A percentile compares a stretch with the other conserved stretches of the same genome.
Evolutionary conservation across 768 basidiomycete genomes (phyloP).

Genomic region (Suillus ampliporus): DNA sequence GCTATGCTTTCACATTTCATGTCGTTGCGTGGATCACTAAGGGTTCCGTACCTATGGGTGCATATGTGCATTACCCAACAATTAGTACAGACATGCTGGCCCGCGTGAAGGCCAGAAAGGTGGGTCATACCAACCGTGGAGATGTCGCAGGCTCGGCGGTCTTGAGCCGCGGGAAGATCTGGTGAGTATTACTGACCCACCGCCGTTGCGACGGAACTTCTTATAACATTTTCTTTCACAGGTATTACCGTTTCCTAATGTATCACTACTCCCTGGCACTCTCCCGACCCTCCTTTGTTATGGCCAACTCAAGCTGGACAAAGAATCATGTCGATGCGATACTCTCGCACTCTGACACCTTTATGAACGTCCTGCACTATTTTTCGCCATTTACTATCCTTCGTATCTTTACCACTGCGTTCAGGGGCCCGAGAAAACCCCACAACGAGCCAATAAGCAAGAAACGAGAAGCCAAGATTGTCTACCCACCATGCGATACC

Average conservation of each 20-base stretch:
- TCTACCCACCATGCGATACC: constrained; percentile 95
- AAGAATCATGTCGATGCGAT: constrained; percentile 81
- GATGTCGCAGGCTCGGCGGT: constrained; percentile 58
- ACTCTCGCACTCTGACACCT: constrained; percentile 57
- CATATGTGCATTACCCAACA: constrained; percentile 96
- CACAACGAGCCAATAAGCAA: constrained; percentile 88
- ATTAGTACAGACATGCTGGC: constrained; percentile 94
- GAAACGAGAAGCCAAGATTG: constrained; percentile 63
- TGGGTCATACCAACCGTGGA: constrained; percentile 66
- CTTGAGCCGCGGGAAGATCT: constrained; percentile 64
- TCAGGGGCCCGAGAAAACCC: constrained; percentile 15
- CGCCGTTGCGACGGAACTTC: not conserved
- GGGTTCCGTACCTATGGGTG: constrained; percentile 73
- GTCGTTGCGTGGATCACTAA: constrained; percentile 61
- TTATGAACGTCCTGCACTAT: constrained; percentile 52
- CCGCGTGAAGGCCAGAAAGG: constrained; percentile 66
- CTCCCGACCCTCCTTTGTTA: constrained; percentile 72
- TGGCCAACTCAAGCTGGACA: constrained; percentile 98
- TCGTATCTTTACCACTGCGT: constrained; percentile 29
- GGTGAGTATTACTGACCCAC: constrained; percentile 47
- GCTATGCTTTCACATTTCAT: constrained; percentile 93
- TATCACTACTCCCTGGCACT: constrained; percentile 80
- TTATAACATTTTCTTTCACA: constrained; percentile 31
- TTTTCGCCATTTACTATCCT: constrained; percentile 48
- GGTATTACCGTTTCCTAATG: constrained; percentile 92